A percentile compares a stretch with the other conserved stretches of the same genome.
Evolutionary conservation across 2,329 filamentous ascomycete species (phyloP).

Genomic region (Xylaria sp.): DNA sequence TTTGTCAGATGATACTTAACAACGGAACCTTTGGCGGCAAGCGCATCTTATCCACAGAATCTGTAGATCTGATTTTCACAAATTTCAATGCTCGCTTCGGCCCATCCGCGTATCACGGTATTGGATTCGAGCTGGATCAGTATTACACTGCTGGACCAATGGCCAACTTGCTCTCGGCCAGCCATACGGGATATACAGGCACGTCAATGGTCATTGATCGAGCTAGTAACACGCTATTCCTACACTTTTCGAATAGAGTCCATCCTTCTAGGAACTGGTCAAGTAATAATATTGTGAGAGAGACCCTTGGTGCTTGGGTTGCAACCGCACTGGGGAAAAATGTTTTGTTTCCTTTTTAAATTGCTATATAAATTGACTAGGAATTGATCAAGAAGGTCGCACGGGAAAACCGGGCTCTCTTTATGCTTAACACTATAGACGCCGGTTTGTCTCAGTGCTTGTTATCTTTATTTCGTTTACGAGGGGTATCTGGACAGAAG

Average conservation of each 20-base stretch:
- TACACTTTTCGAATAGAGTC: slow-evolving; percentile 29
- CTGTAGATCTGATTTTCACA: slow-evolving; percentile 32
- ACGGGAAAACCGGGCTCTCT: no score
- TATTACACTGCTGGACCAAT: slow-evolving; percentile 34
- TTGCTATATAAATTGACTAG: neutral
- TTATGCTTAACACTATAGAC: no score
- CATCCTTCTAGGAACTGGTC: slow-evolving; percentile 32
- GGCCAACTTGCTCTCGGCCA: slow-evolving; percentile 31
- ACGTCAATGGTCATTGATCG: slow-evolving; percentile 29
- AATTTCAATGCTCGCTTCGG: slow-evolving; percentile 34
- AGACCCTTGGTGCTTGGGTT: slow-evolving; percentile 33
- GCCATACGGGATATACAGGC: slow-evolving; percentile 31
- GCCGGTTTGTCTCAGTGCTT: no score
- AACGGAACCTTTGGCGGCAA: slow-evolving; percentile 31
- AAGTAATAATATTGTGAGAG: slow-evolving; percentile 34
- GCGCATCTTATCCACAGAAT: slow-evolving; percentile 20
- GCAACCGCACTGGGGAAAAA: slow-evolving; percentile 28
- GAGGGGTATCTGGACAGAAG: no score
- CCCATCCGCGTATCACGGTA: slow-evolving; percentile 18
- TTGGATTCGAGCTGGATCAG: slow-evolving; percentile 31
- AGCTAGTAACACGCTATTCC: slow-evolving; percentile 28
- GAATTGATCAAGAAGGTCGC: no score
- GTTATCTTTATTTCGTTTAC: no score
- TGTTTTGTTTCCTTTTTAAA: slow-evolving; percentile 23
- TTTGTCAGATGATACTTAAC: slow-evolving; percentile 34